These are phyloP conservation scores for Termitomyces sp. DNA, from an alignment of 768 basidiomycete genomes.

Conservation along the genomic window DNA sequence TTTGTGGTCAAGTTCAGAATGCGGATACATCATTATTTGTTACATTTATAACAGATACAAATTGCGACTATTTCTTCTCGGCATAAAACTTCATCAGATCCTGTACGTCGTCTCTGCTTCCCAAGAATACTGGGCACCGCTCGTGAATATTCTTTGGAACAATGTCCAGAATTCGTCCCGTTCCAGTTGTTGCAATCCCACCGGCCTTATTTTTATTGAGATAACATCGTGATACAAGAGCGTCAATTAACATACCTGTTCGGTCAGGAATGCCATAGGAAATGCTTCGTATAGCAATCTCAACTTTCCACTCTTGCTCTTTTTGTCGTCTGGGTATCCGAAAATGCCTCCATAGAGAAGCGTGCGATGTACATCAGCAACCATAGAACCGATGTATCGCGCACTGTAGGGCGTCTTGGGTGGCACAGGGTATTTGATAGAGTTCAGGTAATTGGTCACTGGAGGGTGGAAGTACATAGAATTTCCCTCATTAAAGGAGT, in stretches of 20 bases:
- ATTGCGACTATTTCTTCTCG: conserved; percentile 19
- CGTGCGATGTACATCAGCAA: conserved; percentile 96
- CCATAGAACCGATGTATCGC: conserved; percentile 98
- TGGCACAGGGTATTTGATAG: conserved; percentile 83
- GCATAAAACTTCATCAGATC: conserved; percentile 89
- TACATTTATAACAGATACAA: conserved; percentile 13
- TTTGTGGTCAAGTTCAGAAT: neutral
- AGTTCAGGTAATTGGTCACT: conserved; percentile 77
- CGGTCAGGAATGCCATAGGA: conserved; percentile 94
- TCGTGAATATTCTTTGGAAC: conserved; percentile 84
- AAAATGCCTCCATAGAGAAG: conserved; percentile 98
- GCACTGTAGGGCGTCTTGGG: conserved; percentile 86
- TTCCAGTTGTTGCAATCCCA: conserved; percentile 94
- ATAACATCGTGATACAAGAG: neutral
- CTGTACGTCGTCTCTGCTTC: conserved; percentile 88
- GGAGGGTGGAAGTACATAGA: conserved; percentile 89
- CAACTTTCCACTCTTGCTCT: conserved; percentile 94
- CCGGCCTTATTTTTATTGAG: conserved; percentile 62
- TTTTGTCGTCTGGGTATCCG: conserved; percentile 97
- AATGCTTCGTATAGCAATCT: conserved; percentile 95
- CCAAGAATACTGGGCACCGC: conserved; percentile 90
- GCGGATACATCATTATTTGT: neutral
- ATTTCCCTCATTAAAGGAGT: conserved; percentile 99
- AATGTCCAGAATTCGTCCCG: conserved; percentile 90
- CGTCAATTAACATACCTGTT: conserved; percentile 66